A percentile compares a stretch with the other conserved stretches of the same genome.
Evolutionary conservation across 2,329 filamentous ascomycete genomes (phyloP).

Genomic region (Calycina herbarum): DNA sequence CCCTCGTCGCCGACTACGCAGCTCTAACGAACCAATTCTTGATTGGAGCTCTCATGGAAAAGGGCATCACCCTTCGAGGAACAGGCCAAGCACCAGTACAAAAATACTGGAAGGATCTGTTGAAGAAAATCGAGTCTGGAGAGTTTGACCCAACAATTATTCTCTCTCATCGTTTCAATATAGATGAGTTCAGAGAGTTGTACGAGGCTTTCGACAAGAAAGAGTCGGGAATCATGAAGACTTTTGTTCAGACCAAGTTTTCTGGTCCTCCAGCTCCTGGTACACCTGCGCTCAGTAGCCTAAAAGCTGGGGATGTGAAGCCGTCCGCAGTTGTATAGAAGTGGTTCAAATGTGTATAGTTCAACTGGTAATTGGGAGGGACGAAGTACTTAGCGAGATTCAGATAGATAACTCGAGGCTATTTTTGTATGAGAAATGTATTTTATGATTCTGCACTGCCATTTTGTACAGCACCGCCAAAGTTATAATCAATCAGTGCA

Average conservation of each 20-base stretch:
- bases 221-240: slow-evolving; percentile 76
- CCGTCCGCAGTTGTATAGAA: slow-evolving; percentile 14
- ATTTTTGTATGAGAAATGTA: neutral
- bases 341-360: no score
- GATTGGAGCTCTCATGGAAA: slow-evolving; percentile 65
- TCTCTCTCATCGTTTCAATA: slow-evolving; percentile 73
- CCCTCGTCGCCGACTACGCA: slow-evolving; percentile 53
- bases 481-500: neutral
- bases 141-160: slow-evolving; percentile 76
- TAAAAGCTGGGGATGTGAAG: slow-evolving; percentile 27
- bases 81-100: slow-evolving; percentile 68
- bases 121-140: slow-evolving; percentile 63
- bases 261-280: slow-evolving; percentile 51
- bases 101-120: slow-evolving; percentile 76
- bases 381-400: neutral
- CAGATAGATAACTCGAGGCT: neutral
- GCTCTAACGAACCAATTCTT: slow-evolving; percentile 62
- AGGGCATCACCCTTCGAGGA: slow-evolving; percentile 62
- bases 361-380: no score
- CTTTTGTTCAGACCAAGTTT: slow-evolving; percentile 63
- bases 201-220: slow-evolving; percentile 60
- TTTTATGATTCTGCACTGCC: neutral
- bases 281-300: slow-evolving; percentile 50
- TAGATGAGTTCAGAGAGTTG: slow-evolving; percentile 71
- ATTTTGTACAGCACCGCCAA: neutral